phyloP scores from a whole-genome alignment of 352 stramenopile genomes.

The Phytophthora ohioensis region DNA sequence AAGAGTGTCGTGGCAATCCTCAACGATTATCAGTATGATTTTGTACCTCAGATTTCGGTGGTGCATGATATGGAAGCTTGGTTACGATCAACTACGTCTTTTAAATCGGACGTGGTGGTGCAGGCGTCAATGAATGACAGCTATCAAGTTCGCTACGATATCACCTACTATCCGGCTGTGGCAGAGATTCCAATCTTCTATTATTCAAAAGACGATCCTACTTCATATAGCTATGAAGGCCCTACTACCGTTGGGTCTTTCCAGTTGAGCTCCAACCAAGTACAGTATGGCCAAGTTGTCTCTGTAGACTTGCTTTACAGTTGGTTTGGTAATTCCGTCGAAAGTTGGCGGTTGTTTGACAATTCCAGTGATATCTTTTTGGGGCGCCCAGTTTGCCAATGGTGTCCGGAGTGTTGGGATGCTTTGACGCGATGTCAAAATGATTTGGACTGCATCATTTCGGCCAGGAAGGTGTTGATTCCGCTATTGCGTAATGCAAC shows the following conservation, averaged over 20 bases:
- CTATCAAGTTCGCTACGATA: constrained; percentile 6
- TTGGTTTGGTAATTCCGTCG: constrained; percentile 11
- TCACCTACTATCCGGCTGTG: constrained; percentile 15
- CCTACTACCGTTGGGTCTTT: constrained; percentile 10
- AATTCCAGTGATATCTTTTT: constrained; percentile 19
- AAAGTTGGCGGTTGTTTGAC: constrained; percentile 4
- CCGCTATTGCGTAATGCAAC: constrained; percentile 22
- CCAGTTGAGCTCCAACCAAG: constrained; percentile 25
- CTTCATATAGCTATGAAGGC: background rate
- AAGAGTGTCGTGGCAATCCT: background rate
- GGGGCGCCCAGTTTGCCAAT: constrained; percentile 14
- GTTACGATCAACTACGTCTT: background rate
- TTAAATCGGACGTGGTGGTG: constrained; percentile 11
- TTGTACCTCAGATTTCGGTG: background rate
- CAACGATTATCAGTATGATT: constrained; percentile 1
- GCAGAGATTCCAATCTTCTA: constrained; percentile 15
- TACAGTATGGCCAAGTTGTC: constrained; percentile 18
- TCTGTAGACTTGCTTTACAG: constrained; percentile 15
- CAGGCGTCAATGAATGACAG: background rate
- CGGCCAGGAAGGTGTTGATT: constrained; percentile 18
- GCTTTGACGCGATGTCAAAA: constrained; percentile 28
- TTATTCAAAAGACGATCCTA: background rate
- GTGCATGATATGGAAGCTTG: constrained; percentile 6
- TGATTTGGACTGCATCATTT: constrained; percentile 27
- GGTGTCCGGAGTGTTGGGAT: constrained; percentile 28